Base-by-base conservation (phyloP, 148 eudicot genomes). In the Pharnaceum exiguum region DNA sequence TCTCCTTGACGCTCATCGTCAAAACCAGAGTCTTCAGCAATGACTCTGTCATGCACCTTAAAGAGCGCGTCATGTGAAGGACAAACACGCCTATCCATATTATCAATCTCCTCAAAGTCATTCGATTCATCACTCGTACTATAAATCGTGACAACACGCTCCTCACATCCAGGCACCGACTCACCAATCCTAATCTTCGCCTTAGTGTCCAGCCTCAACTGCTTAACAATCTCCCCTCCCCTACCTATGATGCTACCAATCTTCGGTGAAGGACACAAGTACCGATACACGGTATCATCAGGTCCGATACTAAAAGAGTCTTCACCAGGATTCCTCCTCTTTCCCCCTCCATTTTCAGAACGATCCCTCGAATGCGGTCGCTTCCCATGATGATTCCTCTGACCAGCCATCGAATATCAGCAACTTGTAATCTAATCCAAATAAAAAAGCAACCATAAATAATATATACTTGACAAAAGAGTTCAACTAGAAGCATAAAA, bases 151-250 rank as follows among this genome's bases (percentile, higher is more conserved):
- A 89, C 86, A 46, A 83, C 96, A 18, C 99, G 85, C 51, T 93
- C 96, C 0, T 82, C 95, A 63, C 79, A 74, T 31, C 91, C 99
- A 2, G 80, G 75, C 49, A 93, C 91, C 0, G 99, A 70, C 74
- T 93, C 99, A 44, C 99, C 84, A 48, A 93, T 89, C 62, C 95
- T 85, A 57, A 93, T 86, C 66, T 86, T 93, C 10, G 99, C 54
- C 65, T 82, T 89, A 3, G 84, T 89, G 37, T 93, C 99, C 35
- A 44, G 55, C 62, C 99, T 72, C 35, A 93, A 65, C 60, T 93
- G 96, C 68, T 93, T 93, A 47, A 83, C 85, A 62, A 93, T 93
- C 60, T 93, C 99, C 36, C 99, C 99, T 39, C 99, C 99, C 80
- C 90, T 85, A 46, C 99, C 99, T 52, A 93, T 89, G 53, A 93